These are phyloP conservation scores for Dalbergia cultrata DNA, from an alignment of 306 rosid species.

Conservation along the genomic window DNA sequence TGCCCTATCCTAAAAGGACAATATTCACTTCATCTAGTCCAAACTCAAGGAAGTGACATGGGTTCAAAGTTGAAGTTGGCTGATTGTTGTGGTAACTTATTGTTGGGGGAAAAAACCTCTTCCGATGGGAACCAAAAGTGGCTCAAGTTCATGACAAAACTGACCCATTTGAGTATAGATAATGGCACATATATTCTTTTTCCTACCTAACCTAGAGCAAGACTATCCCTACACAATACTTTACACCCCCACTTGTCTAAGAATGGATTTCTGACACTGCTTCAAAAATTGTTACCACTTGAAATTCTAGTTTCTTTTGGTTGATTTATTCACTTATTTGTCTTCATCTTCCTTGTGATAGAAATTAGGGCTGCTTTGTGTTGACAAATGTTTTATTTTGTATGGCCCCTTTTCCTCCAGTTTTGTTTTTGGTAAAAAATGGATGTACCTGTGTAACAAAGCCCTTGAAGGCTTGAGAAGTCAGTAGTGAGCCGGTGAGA, in stretches of 20 bases:
- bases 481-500: constrained; percentile 31
- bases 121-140: background rate
- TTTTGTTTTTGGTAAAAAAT: background rate
- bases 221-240: background rate
- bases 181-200: background rate
- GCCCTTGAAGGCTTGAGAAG: constrained; percentile 4
- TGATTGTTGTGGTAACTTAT: background rate
- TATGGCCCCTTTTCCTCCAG: background rate
- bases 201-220: constrained; percentile 21
- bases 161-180: constrained; percentile 13
- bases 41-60: background rate
- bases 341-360: background rate
- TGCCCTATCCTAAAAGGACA: background rate
- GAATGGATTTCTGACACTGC: background rate
- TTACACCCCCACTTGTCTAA: background rate
- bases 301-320: background rate
- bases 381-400: background rate
- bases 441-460: background rate
- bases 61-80: background rate
- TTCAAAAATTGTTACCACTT: background rate
- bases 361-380: background rate
- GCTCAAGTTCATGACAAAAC: background rate
- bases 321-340: background rate
- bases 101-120: background rate
- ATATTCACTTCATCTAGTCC: constrained; percentile 18